Conservation (phyloP, 768 basidiomycete genomes). For the Scleroderma bovista region DNA sequence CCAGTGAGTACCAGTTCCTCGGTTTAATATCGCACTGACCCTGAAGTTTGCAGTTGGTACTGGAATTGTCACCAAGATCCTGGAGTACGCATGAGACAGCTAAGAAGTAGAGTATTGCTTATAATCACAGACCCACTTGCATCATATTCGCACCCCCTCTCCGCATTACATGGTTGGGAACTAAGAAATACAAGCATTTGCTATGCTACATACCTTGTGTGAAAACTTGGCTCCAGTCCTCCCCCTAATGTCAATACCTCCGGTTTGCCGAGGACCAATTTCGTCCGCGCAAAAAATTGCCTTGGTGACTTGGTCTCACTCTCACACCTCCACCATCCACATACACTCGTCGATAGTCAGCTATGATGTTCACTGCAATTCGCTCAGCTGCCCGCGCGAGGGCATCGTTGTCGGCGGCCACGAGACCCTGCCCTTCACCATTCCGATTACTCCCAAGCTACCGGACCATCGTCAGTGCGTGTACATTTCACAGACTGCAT, state of each 20-base stretch:
- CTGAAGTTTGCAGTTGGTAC: slow-evolving; percentile 67
- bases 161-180: slow-evolving; percentile 12
- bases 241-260: slow-evolving; percentile 5
- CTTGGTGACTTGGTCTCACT: too few relatives aligned
- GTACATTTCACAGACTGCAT: background rate
- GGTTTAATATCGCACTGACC: slow-evolving; percentile 7
- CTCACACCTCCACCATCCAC: slow-evolving; percentile 6
- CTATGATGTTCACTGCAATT: slow-evolving; percentile 6
- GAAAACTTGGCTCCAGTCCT: background rate
- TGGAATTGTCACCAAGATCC: slow-evolving; percentile 86
- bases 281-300: background rate
- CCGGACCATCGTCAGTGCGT: slow-evolving; percentile 8
- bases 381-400: slow-evolving; percentile 1
- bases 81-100: slow-evolving; percentile 36
- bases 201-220: background rate
- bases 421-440: background rate
- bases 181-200: slow-evolving; percentile 3
- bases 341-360: background rate
- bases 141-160: slow-evolving; percentile 17
- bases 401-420: background rate
- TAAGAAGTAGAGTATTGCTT: slow-evolving; percentile 12
- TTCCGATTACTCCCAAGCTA: background rate
- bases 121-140: slow-evolving; percentile 14
- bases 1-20: slow-evolving; percentile 48
- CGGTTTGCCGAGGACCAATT: slow-evolving; percentile 1